Evolutionary conservation across 2,329 filamentous ascomycete genomes (phyloP), one percentile per base, ranked within the genome.

Genomic region (Aureobasidium leucospermi): DNA sequence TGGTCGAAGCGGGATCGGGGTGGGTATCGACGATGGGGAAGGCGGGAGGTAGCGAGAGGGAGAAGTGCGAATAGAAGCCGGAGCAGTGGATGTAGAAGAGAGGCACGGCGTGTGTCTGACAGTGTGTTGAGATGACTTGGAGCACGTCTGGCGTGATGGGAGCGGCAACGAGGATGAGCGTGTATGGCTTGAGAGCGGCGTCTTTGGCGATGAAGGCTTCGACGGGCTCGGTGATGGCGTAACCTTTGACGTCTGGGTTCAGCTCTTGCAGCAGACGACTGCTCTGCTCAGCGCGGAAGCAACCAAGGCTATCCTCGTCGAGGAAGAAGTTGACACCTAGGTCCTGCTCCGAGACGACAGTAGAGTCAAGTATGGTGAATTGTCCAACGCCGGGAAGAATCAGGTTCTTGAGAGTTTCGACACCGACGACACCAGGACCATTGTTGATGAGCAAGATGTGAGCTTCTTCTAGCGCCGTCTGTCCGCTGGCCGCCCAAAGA

Each of bases 271-370:
- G 79, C 58, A 93, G 79, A 63, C 86, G 85, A 60, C 87, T 86
- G 58, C 88, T 89, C 69, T 88, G 86, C 70, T 90, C 82, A 1
- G 93, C 90, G 65, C 94, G 85, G 29, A 85, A 85, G 67, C 85
- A 86, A 57, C 91, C 92, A 39, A 96, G 71, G 64, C 85, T 87
- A 51, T 80, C 78, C 66, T 94, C 85, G 62, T 96, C 90, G 0
- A 99, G 79, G 69, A 99, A 99, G 80, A 99, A 99, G 75, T 99
- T 99, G 63, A 96, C 87, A 4, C 95, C 94, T 42, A 99, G 78
- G 68, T 99, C 94, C 43, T 85, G 80, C 65, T 96, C 87, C 1
- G 78, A 79, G n/a, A 99, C 92, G 2, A 81, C 73, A 1, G 85
- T 83, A 6, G 88, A 85, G 68, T 99, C 94, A 56, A 88, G 87